Base-by-base conservation (phyloP, 2,329 filamentous ascomycete genomes). In the Xylariaceae sp. region DNA sequence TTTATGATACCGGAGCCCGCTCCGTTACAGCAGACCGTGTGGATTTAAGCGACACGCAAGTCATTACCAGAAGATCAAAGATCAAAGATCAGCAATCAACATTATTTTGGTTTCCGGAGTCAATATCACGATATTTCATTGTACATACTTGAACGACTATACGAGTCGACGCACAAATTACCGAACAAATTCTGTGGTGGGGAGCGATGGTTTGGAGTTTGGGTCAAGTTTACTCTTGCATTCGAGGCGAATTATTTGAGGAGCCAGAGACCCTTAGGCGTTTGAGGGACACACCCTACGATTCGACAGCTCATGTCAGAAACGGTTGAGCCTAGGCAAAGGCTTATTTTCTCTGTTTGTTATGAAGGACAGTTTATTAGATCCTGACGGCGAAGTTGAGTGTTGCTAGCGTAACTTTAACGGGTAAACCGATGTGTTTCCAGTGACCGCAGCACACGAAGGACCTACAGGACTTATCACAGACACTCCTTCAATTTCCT, bases 1-100 rank as follows among this genome's bases (percentile, higher is more conserved):
- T 86, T 88, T 71, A 88, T 89, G 69, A 78, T 56, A 23, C 61
- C 65, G 6, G 65, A 71, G 31, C 58, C 63, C n/a, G 33, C 69
- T 9, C 75, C 76, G 39, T 59, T 65, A 26, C 65, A 67, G 24
- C 66, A 67, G 43, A 65, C 75, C 11, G 72, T 80, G 50, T 85
- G 83, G 83, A 85, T 85, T 62, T 85, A 50, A 66, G 48, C 17
- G 26, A 16, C 40, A 43, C 16, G 16, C 6, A 19, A 33, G 33
- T 24, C 31, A n/a, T 19, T 28, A 6, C 24, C 44, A 16, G 26
- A 33, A 55, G 47, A 46, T 14, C 24, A 29, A 29, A 23, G n/a
- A n/a, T n/a, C n/a, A n/a, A n/a, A n/a, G n/a, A n/a, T n/a, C n/a
- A n/a, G n/a, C n/a, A n/a, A n/a, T 40, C 14, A 41, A 54, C 40